These are phyloP conservation scores for Globisporangium nagaii DNA, from an alignment of 352 stramenopile species.

Conservation along the genomic window DNA sequence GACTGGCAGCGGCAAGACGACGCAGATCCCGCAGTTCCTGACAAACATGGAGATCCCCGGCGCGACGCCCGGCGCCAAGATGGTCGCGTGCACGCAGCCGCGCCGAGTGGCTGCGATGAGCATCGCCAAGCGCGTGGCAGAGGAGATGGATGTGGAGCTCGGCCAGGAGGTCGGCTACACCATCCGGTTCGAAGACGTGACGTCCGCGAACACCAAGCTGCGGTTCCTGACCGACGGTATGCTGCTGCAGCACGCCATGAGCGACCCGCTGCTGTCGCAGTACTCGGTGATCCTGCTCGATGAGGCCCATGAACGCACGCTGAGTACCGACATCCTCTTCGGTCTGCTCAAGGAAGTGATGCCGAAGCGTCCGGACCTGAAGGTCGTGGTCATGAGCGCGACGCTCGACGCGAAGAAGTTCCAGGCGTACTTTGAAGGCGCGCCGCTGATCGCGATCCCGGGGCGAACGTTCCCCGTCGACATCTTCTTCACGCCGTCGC, in stretches of 20 bases:
- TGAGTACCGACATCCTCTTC: conserved; percentile 98
- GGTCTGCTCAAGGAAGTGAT: conserved; percentile 97
- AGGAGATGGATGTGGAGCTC: conserved; percentile 98
- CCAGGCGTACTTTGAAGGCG: conserved; percentile 92
- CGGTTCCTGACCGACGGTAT: conserved; percentile 90
- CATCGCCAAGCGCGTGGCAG: conserved; percentile 96
- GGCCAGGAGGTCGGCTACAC: conserved; percentile 98
- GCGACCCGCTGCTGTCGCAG: conserved; percentile 92
- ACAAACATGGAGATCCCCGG: conserved; percentile 68
- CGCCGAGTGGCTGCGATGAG: conserved; percentile 97
- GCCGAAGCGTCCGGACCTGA: conserved; percentile 91
- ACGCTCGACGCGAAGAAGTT: conserved; percentile 98
- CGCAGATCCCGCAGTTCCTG: conserved; percentile 95
- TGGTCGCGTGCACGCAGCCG: conserved; percentile 97
- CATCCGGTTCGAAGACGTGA: conserved; percentile 99
- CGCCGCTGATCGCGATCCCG: conserved; percentile 92
- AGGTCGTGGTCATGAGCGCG: conserved; percentile 98
- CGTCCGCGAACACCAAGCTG: conserved; percentile 72
- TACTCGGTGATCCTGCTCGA: conserved; percentile 98
- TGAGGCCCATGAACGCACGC: conserved; percentile 96
- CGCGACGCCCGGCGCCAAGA: conserved; percentile 50
- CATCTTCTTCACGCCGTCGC: conserved; percentile 97
- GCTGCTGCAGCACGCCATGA: conserved; percentile 97
- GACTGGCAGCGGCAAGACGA: conserved; percentile 97
- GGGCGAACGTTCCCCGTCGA: conserved; percentile 98